Evolutionary conservation across 129 eudicot genomes (phyloP).

Genomic region (Flaveria robusta): DNA sequence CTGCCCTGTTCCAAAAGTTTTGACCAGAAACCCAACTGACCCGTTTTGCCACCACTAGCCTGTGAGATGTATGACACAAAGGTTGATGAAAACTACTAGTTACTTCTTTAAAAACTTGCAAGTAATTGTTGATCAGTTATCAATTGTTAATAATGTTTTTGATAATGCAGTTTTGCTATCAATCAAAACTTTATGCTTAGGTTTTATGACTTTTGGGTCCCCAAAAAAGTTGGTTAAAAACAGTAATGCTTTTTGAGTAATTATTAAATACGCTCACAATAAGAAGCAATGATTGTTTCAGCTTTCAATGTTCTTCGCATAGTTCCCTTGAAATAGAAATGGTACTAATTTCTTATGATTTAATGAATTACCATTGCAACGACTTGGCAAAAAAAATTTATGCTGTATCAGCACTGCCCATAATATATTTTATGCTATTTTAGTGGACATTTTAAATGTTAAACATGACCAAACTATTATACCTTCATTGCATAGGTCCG

Average conservation of each 20-base stretch:
- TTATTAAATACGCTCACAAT: not conserved
- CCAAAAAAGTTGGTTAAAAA: not conserved
- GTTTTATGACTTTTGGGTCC: conserved; percentile 7
- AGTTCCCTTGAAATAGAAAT: not conserved
- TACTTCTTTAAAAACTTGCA: not conserved
- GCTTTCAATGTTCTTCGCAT: not conserved
- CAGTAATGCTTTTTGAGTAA: not conserved
- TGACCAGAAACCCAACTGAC: not conserved
- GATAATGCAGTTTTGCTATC: not conserved
- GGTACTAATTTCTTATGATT: not conserved
- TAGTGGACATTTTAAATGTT: not conserved
- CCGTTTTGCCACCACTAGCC: not conserved
- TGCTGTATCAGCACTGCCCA: not conserved
- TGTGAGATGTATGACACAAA: not conserved
- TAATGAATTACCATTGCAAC: not conserved
- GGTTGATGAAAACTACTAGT: conserved; percentile 11
- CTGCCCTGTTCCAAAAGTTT: not conserved
- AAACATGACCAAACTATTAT: conserved; percentile 18
- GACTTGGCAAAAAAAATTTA: not conserved
- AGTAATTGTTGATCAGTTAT: not conserved
- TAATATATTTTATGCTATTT: conserved; percentile 11
- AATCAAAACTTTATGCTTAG: not conserved
- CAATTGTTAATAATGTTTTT: not conserved
- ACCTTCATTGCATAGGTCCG: conserved; percentile 90
- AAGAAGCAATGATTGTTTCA: not conserved